Percentiles rank a stretch among this genome's conserved stretches.
phyloP scores from a whole-genome alignment of 345 rosid species.

The Viola odorata region DNA sequence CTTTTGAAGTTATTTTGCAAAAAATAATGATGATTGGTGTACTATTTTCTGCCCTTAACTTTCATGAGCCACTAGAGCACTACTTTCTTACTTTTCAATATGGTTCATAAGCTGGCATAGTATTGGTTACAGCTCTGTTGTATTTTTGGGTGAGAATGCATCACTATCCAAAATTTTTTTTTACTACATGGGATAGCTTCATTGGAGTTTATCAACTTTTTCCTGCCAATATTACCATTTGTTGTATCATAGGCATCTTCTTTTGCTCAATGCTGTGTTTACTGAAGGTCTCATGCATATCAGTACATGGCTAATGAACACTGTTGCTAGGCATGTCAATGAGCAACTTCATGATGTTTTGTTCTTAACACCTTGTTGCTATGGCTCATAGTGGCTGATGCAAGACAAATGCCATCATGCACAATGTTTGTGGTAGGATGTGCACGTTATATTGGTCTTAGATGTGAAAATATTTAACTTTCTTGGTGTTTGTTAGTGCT shows the following conservation, averaged over 20 bases:
- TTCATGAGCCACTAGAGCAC: not conserved
- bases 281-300: not conserved
- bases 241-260: not conserved
- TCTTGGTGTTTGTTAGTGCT: too few relatives aligned
- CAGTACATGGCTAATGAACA: not conserved
- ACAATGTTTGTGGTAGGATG: not conserved
- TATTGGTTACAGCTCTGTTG: too few relatives aligned
- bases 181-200: not conserved
- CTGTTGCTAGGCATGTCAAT: not conserved
- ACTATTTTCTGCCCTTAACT: not conserved
- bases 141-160: too few relatives aligned
- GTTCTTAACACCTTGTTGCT: not conserved
- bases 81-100: too few relatives aligned
- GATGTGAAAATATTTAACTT: too few relatives aligned
- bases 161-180: too few relatives aligned
- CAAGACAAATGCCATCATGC: too few relatives aligned
- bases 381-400: not conserved
- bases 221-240: not conserved
- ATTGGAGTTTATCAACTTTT: not conserved
- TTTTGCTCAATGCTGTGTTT: not conserved
- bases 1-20: not conserved
- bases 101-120: too few relatives aligned
- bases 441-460: not conserved
- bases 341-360: not conserved
- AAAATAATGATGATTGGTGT: not conserved